Conservation (phyloP, 176 grass and related monocot species). For the Paspalum vaginatum region DNA sequence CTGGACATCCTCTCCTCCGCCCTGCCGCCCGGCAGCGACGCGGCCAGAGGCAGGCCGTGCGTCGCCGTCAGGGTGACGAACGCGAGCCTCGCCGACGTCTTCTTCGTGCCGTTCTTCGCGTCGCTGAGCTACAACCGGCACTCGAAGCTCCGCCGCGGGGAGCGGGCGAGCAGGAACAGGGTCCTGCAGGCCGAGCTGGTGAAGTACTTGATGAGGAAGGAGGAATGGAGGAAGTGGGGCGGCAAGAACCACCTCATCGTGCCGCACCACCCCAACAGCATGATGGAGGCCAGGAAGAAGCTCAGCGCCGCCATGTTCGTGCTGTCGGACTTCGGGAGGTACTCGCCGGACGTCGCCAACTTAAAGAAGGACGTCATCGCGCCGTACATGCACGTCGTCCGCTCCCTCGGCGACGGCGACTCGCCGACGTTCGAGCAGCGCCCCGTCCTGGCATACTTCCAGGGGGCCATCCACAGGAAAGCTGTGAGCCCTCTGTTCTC, state of each 20-base stretch:
- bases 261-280: slow-evolving; percentile 89
- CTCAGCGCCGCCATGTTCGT: slow-evolving; percentile 76
- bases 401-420: slow-evolving; percentile 49
- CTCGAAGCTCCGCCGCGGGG: slow-evolving; percentile 60
- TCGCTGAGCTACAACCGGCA: slow-evolving; percentile 88
- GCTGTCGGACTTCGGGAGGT: slow-evolving; percentile 82
- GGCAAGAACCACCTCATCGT: slow-evolving; percentile 76
- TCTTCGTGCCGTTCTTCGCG: slow-evolving; percentile 93
- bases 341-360: slow-evolving; percentile 70
- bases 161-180: slow-evolving; percentile 51
- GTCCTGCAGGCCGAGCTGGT: slow-evolving; percentile 69
- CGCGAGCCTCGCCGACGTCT: slow-evolving; percentile 64
- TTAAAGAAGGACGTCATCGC: slow-evolving; percentile 84
- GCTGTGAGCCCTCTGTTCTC: slow-evolving; percentile 43
- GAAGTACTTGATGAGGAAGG: slow-evolving; percentile 47
- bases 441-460: slow-evolving; percentile 69
- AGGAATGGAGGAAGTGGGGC: slow-evolving; percentile 66
- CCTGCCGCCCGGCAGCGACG: not conserved
- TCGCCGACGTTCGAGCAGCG: slow-evolving; percentile 58
- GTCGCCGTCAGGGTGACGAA: slow-evolving; percentile 60
- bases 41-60: slow-evolving; percentile 46
- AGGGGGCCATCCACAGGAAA: slow-evolving; percentile 86
- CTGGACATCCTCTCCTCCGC: slow-evolving; percentile 74
- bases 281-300: slow-evolving; percentile 68
- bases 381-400: slow-evolving; percentile 79